These are phyloP conservation scores for Capsicum chinense DNA, from an alignment of 257 asterid genomes.

Conservation along the genomic window DNA sequence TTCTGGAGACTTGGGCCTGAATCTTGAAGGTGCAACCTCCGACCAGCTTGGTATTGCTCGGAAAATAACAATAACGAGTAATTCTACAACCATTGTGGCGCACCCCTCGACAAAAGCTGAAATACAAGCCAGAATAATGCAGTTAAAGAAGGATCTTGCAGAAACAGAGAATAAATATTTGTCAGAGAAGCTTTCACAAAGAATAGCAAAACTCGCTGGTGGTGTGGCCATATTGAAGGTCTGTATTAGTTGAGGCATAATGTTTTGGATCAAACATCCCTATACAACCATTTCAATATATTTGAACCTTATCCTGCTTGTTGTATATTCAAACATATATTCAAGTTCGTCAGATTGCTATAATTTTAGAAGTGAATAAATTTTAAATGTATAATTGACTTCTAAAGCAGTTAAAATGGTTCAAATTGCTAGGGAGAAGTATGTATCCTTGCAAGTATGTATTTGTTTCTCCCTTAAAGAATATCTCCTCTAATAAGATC, in stretches of 20 bases:
- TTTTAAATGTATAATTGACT: neutral
- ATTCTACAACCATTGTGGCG: conserved; percentile 77
- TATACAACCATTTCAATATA: neutral
- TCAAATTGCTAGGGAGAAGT: neutral
- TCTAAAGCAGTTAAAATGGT: neutral
- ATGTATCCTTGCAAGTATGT: neutral
- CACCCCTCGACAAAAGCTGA: conserved; percentile 93
- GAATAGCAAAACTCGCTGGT: conserved; percentile 91
- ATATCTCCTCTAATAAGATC: neutral
- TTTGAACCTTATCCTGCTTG: neutral
- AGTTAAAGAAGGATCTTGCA: conserved; percentile 87
- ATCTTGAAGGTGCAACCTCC: conserved; percentile 77
- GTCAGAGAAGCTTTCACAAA: conserved; percentile 72
- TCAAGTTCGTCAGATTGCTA: conserved; percentile 6
- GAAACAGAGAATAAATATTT: conserved; percentile 73
- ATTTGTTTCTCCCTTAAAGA: neutral
- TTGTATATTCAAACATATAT: neutral
- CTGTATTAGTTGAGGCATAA: neutral
- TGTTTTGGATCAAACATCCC: conserved; percentile 14
- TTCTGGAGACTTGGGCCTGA: conserved; percentile 83
- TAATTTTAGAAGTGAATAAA: neutral
- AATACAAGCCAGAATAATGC: conserved; percentile 88
- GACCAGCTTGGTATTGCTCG: conserved; percentile 99
- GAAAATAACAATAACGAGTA: conserved; percentile 70
- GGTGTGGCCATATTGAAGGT: conserved; percentile 87